Conservation (phyloP, 2,329 filamentous ascomycete species). For the Aspergillus pseudonomiae region DNA sequence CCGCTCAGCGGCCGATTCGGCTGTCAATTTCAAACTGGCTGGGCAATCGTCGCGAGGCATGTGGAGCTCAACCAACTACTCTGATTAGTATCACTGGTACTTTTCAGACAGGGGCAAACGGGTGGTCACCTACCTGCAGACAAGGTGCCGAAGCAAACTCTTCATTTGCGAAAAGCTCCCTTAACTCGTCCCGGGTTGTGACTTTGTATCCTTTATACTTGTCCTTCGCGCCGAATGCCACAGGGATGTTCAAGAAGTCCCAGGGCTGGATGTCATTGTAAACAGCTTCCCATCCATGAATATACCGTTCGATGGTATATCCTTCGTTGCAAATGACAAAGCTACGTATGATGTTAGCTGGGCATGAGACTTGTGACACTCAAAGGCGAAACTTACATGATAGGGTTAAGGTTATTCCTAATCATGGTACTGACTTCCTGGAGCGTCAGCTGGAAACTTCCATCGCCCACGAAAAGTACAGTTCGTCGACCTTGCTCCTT, state of each 20-base stretch:
- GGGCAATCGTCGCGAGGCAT: constrained; percentile 82
- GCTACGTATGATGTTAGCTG: constrained; percentile 40
- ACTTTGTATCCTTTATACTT: constrained; percentile 66
- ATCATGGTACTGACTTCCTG: constrained; percentile 87
- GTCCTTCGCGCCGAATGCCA: constrained; percentile 66
- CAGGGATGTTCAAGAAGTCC: constrained; percentile 70
- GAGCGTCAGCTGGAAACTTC: constrained; percentile 80
- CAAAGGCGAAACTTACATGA: constrained; percentile 62
- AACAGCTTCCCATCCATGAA: constrained; percentile 75
- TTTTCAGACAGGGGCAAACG: background rate
- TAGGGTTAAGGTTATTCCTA: constrained; percentile 71
- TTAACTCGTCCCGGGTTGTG: constrained; percentile 70
- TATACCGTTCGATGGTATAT: constrained; percentile 86
- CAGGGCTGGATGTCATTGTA: constrained; percentile 84
- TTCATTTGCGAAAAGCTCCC: constrained; percentile 64
- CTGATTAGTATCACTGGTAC: constrained; percentile 27
- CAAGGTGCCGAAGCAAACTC: constrained; percentile 61
- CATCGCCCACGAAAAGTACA: constrained; percentile 87
- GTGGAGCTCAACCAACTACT: constrained; percentile 77
- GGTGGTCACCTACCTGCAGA: constrained; percentile 43
- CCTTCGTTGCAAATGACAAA: constrained; percentile 88
- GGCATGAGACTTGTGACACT: background rate
- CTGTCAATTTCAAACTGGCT: constrained; percentile 67
- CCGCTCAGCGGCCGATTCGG: constrained; percentile 68
- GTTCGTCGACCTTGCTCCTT: constrained; percentile 69